Conservation (phyloP, 1,139 yeast species). For the Sugiyamaella novakii region DNA sequence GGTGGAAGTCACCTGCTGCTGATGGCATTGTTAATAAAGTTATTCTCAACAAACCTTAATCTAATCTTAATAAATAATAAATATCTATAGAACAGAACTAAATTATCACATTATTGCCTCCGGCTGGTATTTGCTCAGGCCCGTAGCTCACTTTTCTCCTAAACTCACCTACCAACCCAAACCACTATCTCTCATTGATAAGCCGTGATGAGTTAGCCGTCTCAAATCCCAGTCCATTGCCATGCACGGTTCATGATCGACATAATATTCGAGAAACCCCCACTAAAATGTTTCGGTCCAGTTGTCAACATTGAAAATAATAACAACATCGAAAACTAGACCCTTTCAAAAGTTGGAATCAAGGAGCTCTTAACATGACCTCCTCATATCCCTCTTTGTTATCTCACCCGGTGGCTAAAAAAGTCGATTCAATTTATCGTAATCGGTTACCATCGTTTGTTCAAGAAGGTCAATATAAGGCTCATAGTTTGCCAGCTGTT, state of each 20-base stretch:
- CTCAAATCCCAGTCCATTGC: no score
- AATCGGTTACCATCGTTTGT: constrained; percentile 78
- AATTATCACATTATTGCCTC: background rate
- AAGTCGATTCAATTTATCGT: constrained; percentile 78
- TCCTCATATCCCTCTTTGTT: constrained; percentile 26
- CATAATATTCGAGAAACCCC: no score
- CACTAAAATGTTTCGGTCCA: no score
- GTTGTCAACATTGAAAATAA: no score
- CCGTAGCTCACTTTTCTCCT: constrained; percentile 1
- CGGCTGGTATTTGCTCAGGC: constrained; percentile 1
- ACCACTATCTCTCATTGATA: no score
- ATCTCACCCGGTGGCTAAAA: constrained; percentile 69
- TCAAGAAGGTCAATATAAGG: constrained; percentile 66
- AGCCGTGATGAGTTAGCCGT: no score
- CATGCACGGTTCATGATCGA: no score
- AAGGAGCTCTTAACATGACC: no score
- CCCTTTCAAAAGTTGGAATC: no score
- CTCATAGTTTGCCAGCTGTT: constrained; percentile 75
- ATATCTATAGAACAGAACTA: background rate
- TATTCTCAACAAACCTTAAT: constrained; percentile 22
- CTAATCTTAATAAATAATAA: background rate
- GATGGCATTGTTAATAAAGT: constrained; percentile 28
- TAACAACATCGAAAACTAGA: no score
- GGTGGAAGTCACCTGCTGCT: constrained; percentile 42
- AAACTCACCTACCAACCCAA: no score